Conservation (phyloP, 139 green algal species). For the Coelastrella sp. region DNA sequence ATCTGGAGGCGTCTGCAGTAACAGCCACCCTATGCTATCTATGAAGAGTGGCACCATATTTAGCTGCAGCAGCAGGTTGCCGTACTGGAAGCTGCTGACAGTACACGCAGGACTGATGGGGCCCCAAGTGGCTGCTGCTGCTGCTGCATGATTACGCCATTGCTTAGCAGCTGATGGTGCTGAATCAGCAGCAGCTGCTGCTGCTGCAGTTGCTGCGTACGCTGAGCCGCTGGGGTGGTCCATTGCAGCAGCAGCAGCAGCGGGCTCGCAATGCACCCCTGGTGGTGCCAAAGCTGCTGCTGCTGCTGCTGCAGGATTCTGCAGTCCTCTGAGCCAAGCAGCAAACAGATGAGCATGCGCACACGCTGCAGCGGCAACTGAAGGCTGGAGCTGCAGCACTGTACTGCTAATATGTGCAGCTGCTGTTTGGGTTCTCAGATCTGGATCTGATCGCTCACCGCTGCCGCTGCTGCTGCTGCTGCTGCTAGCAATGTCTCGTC, state of each 20-base stretch:
- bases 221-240: background rate
- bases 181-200: background rate
- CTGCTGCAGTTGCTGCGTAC: background rate
- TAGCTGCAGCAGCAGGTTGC: slow-evolving; percentile 10
- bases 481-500: background rate
- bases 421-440: background rate
- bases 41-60: background rate
- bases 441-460: background rate
- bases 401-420: background rate
- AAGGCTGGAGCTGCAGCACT: background rate
- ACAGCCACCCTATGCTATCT: slow-evolving; percentile 12
- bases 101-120: background rate
- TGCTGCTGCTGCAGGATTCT: background rate
- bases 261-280: too few relatives aligned
- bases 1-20: background rate
- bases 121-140: background rate
- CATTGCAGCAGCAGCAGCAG: background rate
- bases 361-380: background rate
- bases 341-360: slow-evolving; percentile 44
- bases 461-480: slow-evolving; percentile 19
- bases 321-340: background rate
- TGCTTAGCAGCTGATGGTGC: background rate
- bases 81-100: slow-evolving; percentile 37
- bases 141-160: background rate
- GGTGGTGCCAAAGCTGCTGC: background rate